Base-by-base conservation (phyloP, 257 asterid species). In the Solanum commersonii region DNA sequence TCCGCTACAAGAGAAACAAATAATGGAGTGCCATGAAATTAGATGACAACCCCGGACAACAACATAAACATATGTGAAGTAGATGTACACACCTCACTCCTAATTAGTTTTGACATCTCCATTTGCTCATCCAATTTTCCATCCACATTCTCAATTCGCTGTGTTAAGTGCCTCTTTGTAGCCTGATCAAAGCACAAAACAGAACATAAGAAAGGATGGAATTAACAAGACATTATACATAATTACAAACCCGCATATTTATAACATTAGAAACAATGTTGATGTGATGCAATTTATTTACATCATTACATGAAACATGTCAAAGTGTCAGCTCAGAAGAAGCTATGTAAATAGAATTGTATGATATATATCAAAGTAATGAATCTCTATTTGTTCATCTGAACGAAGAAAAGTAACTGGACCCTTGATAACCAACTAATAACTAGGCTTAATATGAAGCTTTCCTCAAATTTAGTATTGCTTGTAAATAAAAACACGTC, bases 81-180 rank as follows among this genome's bases (percentile, higher is more conserved):
- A 77, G 22, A 77, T 23, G 8, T 44, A 46, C 65, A 46, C 37
- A 95, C 99, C 94, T 96, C 98, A 44, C 71, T 89, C 90, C 93
- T 91, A 85, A 97, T 93, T 88, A 93, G 88, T 89, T 95, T 96
- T 84, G 98, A 95, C 15, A 96, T 83, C 89, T 95, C 98, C 87
- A 95, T 91, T 94, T 97, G 99, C 77, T 95, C 98, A 90, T 97
- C 98, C 40, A 96, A 91, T 90, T 95, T 97, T 88, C 94, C 98
- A 67, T 97, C 98, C 95, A 97, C 90, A 82, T 95, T 97, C 92
- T 94, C 98, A 85, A 96, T 96, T 90, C 99, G 91, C 90, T 97
- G 99, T 11, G 99, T 96, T 91, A 97, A 92, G 92, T 97, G 98
- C 91, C 90, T 93, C 91, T 97, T 97, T 73, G 99, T 89, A 22